Conservation (phyloP, 164 flowering plant genomes). For the Vitis cinerea region DNA sequence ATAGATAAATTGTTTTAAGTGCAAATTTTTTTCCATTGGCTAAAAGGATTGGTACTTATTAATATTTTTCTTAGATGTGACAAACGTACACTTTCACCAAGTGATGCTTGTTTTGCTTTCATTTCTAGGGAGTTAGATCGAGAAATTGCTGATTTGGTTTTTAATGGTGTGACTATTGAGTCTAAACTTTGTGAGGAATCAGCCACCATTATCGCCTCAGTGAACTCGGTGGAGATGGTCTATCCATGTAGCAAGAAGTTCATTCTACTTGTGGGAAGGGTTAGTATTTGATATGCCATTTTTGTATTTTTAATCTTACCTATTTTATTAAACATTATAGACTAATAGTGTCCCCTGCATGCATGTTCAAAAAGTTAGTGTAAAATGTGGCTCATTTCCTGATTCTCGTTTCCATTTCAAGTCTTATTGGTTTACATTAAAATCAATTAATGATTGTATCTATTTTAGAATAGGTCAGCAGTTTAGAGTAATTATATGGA, state of each 20-base stretch:
- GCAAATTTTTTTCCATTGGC: too few relatives aligned
- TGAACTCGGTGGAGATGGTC: conserved; percentile 46
- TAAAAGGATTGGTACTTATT: too few relatives aligned
- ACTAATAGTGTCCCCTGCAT: too few relatives aligned
- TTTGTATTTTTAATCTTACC: neutral
- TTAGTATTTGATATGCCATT: conserved; percentile 20
- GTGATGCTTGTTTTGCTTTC: neutral
- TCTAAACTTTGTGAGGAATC: conserved; percentile 59
- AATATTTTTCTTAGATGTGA: neutral
- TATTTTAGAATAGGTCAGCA: neutral
- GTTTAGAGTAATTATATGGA: too few relatives aligned
- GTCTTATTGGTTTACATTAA: too few relatives aligned
- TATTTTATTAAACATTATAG: too few relatives aligned
- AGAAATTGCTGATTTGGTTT: conserved; percentile 42
- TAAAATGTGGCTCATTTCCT: too few relatives aligned
- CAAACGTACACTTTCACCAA: neutral
- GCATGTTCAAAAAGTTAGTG: too few relatives aligned
- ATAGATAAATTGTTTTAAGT: too few relatives aligned
- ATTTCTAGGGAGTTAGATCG: conserved; percentile 37
- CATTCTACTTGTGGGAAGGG: conserved; percentile 47
- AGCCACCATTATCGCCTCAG: conserved; percentile 25
- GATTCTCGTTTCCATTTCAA: too few relatives aligned
- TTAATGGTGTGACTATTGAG: conserved; percentile 37
- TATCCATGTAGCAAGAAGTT: conserved; percentile 36
- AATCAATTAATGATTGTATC: too few relatives aligned